Evolutionary conservation across 805 yeast genomes (phyloP), one percentile per base, ranked within the genome.

Genomic region (Starmera amethionina): DNA sequence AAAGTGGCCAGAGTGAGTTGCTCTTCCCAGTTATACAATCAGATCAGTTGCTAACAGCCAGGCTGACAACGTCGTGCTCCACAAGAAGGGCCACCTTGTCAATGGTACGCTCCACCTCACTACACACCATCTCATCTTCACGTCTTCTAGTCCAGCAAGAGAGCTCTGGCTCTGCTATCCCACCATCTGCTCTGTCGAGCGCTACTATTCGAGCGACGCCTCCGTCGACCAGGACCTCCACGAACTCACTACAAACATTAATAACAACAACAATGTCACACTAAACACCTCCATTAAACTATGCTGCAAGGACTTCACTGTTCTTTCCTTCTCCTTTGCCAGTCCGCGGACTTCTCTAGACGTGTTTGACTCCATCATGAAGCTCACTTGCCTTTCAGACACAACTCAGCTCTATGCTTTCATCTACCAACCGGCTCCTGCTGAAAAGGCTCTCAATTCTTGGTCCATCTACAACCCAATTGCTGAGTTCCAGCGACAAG

Each of bases 101-200:
- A 56, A 57, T 11, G 93, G 90, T 1, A 68, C 79, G 4, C 55
- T 83, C 27, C 89, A 80, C 54, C 59, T 83, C 35, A 81, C 89
- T 2, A 75, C 85, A 6, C 89, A 83, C 55, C 93, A 84, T 60
- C 58, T 84, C 50, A 82, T 83, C 30, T 83, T 82, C 56, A 69
- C 76, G 7, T 62, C 66, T 29, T 45, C 42, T 4, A 46, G 44
- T 47, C 56, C 49, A 19, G 49, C 49, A 8, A 65, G 77, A 42
- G 97, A 93, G 58, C 74, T 86, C 28, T 93, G 97, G 98, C 72
- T 87, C 28, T 82, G 95, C 43, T 90, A 87, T 59, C 96, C 97
- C 1, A 75, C 88, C 46, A 78, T 89, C 29, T 80, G 76, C 37
- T 68, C 67, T 36, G 76, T 82, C 1, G 73, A 72, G 48, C 75